A percentile compares a stretch with the other conserved stretches of the same genome.
phyloP scores from a whole-genome alignment of 2,329 filamentous ascomycete genomes.

The Colletotrichum sublineola region DNA sequence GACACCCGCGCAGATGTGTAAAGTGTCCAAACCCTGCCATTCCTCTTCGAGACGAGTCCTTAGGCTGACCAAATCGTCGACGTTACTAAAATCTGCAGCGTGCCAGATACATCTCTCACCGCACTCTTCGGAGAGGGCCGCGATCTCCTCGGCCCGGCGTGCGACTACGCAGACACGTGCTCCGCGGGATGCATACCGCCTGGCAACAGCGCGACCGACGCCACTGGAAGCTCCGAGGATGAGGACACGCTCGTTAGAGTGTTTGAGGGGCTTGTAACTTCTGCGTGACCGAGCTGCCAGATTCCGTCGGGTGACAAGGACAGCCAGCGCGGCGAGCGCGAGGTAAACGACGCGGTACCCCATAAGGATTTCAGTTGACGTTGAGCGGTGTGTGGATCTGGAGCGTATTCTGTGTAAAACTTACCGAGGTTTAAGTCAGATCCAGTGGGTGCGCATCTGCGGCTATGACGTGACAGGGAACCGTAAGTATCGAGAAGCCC shows the following conservation, averaged over 20 bases:
- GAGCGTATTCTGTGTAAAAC: too few relatives aligned
- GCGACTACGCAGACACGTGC: constrained; percentile 30
- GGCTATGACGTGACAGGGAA: too few relatives aligned
- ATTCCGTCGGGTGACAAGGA: constrained; percentile 24
- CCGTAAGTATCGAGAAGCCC: too few relatives aligned
- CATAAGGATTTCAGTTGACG: neutral
- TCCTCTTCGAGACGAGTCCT: constrained; percentile 27
- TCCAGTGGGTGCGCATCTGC: too few relatives aligned
- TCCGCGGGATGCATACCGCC: constrained; percentile 30
- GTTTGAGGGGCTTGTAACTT: constrained; percentile 16
- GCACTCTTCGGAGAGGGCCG: constrained; percentile 21
- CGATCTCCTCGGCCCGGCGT: constrained; percentile 25
- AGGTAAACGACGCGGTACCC: neutral
- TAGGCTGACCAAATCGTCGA: constrained; percentile 25
- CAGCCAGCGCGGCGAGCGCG: constrained; percentile 23
- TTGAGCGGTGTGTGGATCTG: too few relatives aligned
- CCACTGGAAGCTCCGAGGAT: constrained; percentile 34
- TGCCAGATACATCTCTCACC: constrained; percentile 29
- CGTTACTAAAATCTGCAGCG: constrained; percentile 13
- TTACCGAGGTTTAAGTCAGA: too few relatives aligned
- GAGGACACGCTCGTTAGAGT: constrained; percentile 28
- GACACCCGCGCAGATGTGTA: constrained; percentile 27
- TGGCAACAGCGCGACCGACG: constrained; percentile 29
- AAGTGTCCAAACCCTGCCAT: constrained; percentile 26
- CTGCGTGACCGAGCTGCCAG: constrained; percentile 15